Evolutionary conservation across 2,329 filamentous ascomycete genomes (phyloP).

Genomic region (Geosmithia putterillii): DNA sequence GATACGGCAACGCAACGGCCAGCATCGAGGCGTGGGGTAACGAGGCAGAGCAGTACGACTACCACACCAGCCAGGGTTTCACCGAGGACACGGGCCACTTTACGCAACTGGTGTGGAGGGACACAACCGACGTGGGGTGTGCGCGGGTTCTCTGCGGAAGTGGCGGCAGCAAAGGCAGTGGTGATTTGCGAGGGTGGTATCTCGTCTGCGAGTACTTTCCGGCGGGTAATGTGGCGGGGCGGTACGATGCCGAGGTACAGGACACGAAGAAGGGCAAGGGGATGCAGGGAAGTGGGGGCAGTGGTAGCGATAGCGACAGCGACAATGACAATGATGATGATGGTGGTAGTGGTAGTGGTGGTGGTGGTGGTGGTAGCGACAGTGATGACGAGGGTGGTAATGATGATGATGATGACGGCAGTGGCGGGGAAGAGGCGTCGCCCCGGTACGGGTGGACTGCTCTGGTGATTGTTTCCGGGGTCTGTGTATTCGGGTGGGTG

Average conservation of each 20-base stretch:
- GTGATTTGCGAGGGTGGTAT: too few relatives aligned
- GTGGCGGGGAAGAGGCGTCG: conserved; percentile 7
- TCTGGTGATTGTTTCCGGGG: neutral
- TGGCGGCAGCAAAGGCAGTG: too few relatives aligned
- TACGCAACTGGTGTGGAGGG: conserved; percentile 61
- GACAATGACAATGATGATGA: neutral
- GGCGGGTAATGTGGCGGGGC: conserved; percentile 46
- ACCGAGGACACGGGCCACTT: conserved; percentile 54
- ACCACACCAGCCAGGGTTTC: conserved; percentile 35
- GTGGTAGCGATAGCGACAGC: neutral
- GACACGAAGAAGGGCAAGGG: too few relatives aligned
- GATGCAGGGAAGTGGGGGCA: too few relatives aligned
- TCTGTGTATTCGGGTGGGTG: neutral
- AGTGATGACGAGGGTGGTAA: neutral
- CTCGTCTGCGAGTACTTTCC: conserved; percentile 62
- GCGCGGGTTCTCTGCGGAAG: conserved; percentile 27
- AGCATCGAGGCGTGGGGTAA: conserved; percentile 56
- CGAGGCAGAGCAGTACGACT: conserved; percentile 43
- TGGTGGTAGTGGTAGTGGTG: neutral
- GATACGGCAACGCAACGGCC: conserved; percentile 45
- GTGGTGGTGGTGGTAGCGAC: conserved; percentile 1
- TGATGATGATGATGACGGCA: conserved; percentile 1
- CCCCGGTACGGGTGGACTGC: neutral
- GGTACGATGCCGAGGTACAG: conserved; percentile 27
- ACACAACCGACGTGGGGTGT: conserved; percentile 48